Evolutionary conservation across 495 filamentous ascomycete genomes (phyloP).

Genomic region (Aspergillus asperescens): DNA sequence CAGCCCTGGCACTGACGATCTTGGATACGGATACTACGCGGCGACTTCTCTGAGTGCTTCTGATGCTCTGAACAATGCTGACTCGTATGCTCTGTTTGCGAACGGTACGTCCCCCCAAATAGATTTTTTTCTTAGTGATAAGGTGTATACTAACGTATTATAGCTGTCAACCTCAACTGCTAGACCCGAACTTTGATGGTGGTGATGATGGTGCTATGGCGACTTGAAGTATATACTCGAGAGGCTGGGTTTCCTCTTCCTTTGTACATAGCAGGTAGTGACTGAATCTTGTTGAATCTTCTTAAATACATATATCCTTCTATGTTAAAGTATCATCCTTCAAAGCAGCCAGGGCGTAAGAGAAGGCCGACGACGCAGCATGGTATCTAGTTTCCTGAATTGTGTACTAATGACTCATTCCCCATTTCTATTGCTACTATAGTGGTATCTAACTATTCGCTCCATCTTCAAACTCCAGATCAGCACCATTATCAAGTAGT

Average conservation of each 20-base stretch:
- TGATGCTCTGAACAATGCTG: conserved; percentile 54
- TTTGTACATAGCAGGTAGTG: too few species aligned
- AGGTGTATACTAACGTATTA: neutral
- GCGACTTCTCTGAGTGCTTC: conserved; percentile 35
- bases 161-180: neutral
- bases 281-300: too few species aligned
- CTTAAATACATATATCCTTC: too few species aligned
- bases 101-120: conserved; percentile 40
- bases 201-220: neutral
- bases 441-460: too few species aligned
- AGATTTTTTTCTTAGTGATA: too few species aligned
- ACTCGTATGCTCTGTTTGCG: conserved; percentile 58
- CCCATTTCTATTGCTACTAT: too few species aligned
- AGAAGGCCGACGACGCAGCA: too few species aligned
- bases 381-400: too few species aligned
- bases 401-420: too few species aligned
- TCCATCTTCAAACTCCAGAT: too few species aligned
- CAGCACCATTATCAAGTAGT: too few species aligned
- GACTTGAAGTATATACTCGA: neutral
- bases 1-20: conserved; percentile 51
- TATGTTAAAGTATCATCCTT: neutral
- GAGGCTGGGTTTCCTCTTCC: neutral
- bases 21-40: conserved; percentile 54
- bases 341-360: too few species aligned
- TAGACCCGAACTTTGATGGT: neutral